These are phyloP conservation scores for Neofusicoccum cordaticola DNA, from an alignment of 2,329 filamentous ascomycete species.

Conservation along the genomic window DNA sequence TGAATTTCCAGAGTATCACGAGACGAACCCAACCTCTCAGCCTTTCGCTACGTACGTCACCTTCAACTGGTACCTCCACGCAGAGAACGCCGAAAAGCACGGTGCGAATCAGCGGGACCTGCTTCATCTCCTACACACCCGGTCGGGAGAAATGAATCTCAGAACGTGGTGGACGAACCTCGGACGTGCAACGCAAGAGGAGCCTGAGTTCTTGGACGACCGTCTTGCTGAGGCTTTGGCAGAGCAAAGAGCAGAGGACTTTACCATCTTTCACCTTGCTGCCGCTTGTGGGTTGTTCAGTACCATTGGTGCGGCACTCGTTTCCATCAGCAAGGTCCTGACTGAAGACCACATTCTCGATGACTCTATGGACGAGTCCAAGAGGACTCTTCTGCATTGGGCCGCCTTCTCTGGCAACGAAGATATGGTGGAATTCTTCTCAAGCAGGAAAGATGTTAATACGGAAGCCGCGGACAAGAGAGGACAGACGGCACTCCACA, in stretches of 20 bases:
- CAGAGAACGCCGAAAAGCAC: neutral
- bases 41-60: neutral
- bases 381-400: conserved; percentile 1
- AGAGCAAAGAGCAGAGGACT: neutral
- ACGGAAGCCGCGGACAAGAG: neutral
- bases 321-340: neutral
- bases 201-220: neutral
- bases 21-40: neutral
- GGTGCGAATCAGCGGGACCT: neutral
- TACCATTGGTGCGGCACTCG: neutral
- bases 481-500: neutral
- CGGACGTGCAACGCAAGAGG: neutral
- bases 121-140: neutral
- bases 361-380: neutral
- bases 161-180: neutral
- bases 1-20: neutral
- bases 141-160: neutral
- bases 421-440: neutral
- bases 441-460: neutral
- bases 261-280: neutral
- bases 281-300: neutral
- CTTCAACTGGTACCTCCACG: neutral
- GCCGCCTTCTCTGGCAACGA: conserved; percentile 1
- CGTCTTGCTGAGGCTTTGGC: neutral
- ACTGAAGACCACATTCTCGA: too few relatives aligned